Evolutionary conservation across 2,329 filamentous ascomycete genomes (phyloP), one percentile per base, ranked within the genome.

Genomic region (Esteya vermicola): DNA sequence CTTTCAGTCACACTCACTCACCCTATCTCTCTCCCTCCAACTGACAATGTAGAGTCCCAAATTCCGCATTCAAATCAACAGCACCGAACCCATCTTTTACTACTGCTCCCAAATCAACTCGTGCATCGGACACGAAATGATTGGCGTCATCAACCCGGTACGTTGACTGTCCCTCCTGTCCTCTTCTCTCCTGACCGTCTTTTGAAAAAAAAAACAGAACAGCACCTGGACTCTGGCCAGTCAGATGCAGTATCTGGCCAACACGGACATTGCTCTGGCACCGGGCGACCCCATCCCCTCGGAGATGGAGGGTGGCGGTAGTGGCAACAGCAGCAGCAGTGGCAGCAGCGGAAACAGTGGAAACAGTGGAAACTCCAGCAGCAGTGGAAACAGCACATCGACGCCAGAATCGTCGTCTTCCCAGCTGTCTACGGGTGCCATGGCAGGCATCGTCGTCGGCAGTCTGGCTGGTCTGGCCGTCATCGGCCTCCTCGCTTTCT

Each of bases 91-190:
- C 0, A 68, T 77, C 14, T 82, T 78, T 54, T 81, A 72, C 55
- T 85, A 84, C 54, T 85, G 78, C 46, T 72, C 76, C 0, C 79
- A 79, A 0, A 67, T 73, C 0, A 68, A 64, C 1, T 82, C 78
- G 2, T 89, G 83, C 51, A 64, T 66, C 4, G 55, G 60, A 3
- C 68, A 78, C 33, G 67, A 72, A 19, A 89, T 89, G 82, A 69
- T 89, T 14, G 82, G 81, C 4, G 79, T 73, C 2, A 78, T 89
- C 48, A 89, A 88, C 51, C 70, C 78, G 7, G 72, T 77, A 61
- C 44, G 63, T 30, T 4, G 31, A 35, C 23, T 21, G 18, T 39
- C 18, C 16, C 13, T 14, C 2, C 7, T 10, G 10, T 3, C 14
- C 9, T 13, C 19, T 6, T 1, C 19, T 33, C n/a, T 6, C 10